Evolutionary conservation across 1,284 basidiomycete species (phyloP).

Genomic region (Tylopilus sp.): DNA sequence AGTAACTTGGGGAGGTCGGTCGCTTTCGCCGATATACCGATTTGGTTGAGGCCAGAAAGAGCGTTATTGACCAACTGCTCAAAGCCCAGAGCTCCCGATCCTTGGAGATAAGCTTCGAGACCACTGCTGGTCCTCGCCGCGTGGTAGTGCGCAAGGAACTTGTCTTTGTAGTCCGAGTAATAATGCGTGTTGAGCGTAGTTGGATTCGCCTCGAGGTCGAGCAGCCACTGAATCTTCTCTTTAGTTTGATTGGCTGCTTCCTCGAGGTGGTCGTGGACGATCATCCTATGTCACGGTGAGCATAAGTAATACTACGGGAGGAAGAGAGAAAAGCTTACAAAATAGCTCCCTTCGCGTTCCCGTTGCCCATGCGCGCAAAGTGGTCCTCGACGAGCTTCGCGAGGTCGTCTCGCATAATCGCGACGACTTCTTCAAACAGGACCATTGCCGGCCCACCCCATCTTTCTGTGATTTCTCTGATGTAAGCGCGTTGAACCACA

Average conservation of each 20-base stretch:
- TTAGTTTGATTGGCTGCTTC: slow-evolving; percentile 39
- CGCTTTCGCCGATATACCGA: slow-evolving; percentile 43
- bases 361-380: slow-evolving; percentile 53
- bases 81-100: too few relatives aligned
- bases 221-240: slow-evolving; percentile 47
- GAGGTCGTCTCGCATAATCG: slow-evolving; percentile 40
- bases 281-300: slow-evolving; percentile 33
- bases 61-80: slow-evolving; percentile 26
- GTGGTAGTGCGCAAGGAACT: slow-evolving; percentile 52
- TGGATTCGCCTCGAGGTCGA: slow-evolving; percentile 50
- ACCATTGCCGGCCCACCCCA: slow-evolving; percentile 50
- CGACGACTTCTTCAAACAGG: slow-evolving; percentile 47
- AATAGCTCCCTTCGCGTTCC: slow-evolving; percentile 49
- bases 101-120: slow-evolving; percentile 26
- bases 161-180: slow-evolving; percentile 51
- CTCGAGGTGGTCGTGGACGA: slow-evolving; percentile 48
- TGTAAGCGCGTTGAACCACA: slow-evolving; percentile 50
- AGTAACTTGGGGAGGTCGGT: slow-evolving; percentile 51
- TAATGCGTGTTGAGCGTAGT: slow-evolving; percentile 60
- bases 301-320: background rate
- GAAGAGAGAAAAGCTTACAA: slow-evolving; percentile 38
- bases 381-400: slow-evolving; percentile 41
- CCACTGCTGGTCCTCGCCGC: slow-evolving; percentile 34
- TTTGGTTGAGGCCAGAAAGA: slow-evolving; percentile 40
- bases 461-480: slow-evolving; percentile 40